These are phyloP conservation scores for Cynanchum wilfordii DNA, from an alignment of 257 asterid genomes.

Conservation along the genomic window DNA sequence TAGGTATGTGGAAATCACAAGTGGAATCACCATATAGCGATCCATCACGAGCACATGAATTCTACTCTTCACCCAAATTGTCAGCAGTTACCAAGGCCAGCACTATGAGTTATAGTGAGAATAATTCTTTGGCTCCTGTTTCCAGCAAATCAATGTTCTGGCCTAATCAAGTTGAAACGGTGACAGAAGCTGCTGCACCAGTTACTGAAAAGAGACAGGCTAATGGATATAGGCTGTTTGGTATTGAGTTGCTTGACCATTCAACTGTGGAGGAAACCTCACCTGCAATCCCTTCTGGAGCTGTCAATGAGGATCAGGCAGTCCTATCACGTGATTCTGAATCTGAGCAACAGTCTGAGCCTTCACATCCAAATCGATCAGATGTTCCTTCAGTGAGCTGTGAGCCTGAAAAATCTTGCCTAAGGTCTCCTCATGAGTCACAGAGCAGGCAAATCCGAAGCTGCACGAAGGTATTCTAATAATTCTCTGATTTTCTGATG, in stretches of 20 bases:
- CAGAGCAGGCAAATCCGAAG: slow-evolving; percentile 64
- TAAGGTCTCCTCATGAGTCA: slow-evolving; percentile 67
- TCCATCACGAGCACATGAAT: slow-evolving; percentile 44
- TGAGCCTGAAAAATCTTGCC: slow-evolving; percentile 68
- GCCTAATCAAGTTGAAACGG: slow-evolving; percentile 40
- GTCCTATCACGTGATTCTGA: slow-evolving; percentile 46
- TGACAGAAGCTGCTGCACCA: slow-evolving; percentile 46
- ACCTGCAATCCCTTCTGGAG: slow-evolving; percentile 32
- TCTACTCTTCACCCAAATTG: slow-evolving; percentile 52
- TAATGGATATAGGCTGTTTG: slow-evolving; percentile 73
- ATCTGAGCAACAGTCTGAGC: slow-evolving; percentile 58
- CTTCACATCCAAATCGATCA: slow-evolving; percentile 49
- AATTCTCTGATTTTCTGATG: slow-evolving; percentile 3
- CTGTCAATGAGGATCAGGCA: slow-evolving; percentile 47
- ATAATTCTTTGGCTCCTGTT: slow-evolving; percentile 29
- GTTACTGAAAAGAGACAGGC: slow-evolving; percentile 62
- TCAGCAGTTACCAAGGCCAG: slow-evolving; percentile 40
- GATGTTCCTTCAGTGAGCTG: slow-evolving; percentile 60
- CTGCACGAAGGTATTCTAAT: slow-evolving; percentile 70
- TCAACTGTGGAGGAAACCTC: slow-evolving; percentile 50
- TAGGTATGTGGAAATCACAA: slow-evolving; percentile 72
- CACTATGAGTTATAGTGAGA: slow-evolving; percentile 35
- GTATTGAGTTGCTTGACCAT: slow-evolving; percentile 63
- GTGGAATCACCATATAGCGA: slow-evolving; percentile 47
- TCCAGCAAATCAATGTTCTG: slow-evolving; percentile 34